These are phyloP conservation scores for Fraxinus pennsylvanica DNA, from an alignment of 257 asterid species.

Conservation along the genomic window DNA sequence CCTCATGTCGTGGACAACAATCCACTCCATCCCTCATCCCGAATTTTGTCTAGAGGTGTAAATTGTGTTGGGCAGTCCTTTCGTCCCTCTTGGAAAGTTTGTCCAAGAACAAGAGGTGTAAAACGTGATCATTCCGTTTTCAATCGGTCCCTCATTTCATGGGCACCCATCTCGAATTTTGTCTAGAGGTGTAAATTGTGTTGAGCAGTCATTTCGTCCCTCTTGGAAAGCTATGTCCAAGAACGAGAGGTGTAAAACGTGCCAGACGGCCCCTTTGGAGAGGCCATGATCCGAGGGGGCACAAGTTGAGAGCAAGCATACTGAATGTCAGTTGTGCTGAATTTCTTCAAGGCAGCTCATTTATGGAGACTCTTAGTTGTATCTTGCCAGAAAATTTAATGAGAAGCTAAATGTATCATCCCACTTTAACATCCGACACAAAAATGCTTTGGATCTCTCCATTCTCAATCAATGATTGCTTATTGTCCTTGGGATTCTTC, in stretches of 20 bases:
- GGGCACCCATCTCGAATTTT: neutral
- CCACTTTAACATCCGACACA: neutral
- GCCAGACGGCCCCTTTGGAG: neutral
- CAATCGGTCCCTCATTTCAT: neutral
- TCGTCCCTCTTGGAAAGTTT: neutral
- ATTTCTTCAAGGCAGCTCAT: neutral
- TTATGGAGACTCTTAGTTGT: neutral
- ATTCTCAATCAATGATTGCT: neutral
- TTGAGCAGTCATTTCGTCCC: neutral
- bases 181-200: neutral
- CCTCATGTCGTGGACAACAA: constrained; percentile 6
- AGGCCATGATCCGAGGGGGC: neutral
- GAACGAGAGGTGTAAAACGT: no score
- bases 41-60: neutral
- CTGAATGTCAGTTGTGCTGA: neutral
- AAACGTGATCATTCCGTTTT: neutral
- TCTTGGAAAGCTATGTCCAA: neutral
- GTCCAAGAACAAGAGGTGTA: neutral
- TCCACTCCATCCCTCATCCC: neutral
- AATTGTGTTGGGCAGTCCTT: neutral
- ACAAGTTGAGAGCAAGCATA: neutral
- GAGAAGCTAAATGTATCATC: neutral
- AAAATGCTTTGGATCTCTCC: neutral
- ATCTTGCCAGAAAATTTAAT: neutral
- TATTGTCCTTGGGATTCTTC: neutral